Conservation (phyloP, 257 asterid genomes). For the Lithospermum erythrorhizon region DNA sequence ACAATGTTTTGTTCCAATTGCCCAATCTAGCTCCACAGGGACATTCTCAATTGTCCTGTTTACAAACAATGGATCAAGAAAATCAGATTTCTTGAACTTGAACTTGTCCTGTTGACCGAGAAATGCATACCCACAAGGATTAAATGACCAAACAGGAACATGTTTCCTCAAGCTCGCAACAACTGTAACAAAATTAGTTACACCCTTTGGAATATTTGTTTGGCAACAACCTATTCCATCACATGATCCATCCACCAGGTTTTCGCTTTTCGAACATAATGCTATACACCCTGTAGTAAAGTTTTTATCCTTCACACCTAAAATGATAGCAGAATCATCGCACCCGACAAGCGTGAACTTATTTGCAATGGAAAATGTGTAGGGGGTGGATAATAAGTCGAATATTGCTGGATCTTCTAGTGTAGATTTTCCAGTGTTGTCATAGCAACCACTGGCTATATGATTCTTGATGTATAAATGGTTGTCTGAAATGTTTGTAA, state of each 20-base stretch:
- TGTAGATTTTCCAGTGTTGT: too few relatives aligned
- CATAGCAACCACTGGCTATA: neutral
- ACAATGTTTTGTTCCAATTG: slow-evolving; percentile 36
- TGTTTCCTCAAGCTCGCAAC: neutral
- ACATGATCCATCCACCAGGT: slow-evolving; percentile 33
- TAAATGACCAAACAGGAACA: slow-evolving; percentile 14
- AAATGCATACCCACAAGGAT: slow-evolving; percentile 39
- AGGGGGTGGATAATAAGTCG: slow-evolving; percentile 8
- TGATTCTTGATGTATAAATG: neutral
- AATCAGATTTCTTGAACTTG: slow-evolving; percentile 18
- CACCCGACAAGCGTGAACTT: slow-evolving; percentile 38
- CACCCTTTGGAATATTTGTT: slow-evolving; percentile 37
- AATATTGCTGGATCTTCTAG: too few relatives aligned
- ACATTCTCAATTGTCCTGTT: slow-evolving; percentile 23
- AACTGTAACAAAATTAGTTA: slow-evolving; percentile 1
- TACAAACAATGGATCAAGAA: slow-evolving; percentile 18
- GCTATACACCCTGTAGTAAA: slow-evolving; percentile 35
- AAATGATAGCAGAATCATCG: slow-evolving; percentile 23
- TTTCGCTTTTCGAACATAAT: slow-evolving; percentile 13
- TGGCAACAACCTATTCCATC: slow-evolving; percentile 56
- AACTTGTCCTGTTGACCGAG: slow-evolving; percentile 30
- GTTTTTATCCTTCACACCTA: slow-evolving; percentile 14
- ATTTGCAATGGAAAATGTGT: slow-evolving; percentile 26
- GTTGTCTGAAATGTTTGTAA: neutral
- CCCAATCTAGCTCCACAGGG: slow-evolving; percentile 57